phyloP scores from a whole-genome alignment of 2,329 filamentous ascomycete genomes.

The Paraphaeosphaeria minitans region DNA sequence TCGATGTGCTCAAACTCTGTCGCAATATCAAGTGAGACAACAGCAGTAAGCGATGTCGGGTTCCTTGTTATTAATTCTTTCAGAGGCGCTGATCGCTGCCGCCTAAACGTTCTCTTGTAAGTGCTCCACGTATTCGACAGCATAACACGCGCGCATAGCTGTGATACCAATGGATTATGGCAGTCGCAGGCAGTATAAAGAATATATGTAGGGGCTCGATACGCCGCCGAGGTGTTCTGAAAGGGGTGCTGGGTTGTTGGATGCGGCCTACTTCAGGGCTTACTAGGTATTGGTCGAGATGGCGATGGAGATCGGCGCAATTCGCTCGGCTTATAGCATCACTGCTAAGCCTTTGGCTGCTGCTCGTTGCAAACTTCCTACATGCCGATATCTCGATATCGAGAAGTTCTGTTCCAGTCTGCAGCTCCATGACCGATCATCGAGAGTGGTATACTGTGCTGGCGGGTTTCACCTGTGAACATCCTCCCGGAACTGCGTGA shows the following conservation, averaged over 20 bases:
- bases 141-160: not conserved
- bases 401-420: not conserved
- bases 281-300: not conserved
- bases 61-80: not conserved
- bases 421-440: no score
- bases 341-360: not conserved
- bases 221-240: not conserved
- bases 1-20: not conserved
- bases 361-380: not conserved
- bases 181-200: not conserved
- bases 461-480: no score
- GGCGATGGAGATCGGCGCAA: conserved; percentile 7
- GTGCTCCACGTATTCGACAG: conserved; percentile 6
- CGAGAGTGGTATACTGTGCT: no score
- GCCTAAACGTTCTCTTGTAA: conserved; percentile 7
- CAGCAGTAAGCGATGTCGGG: not conserved
- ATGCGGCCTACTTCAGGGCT: not conserved
- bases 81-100: not conserved
- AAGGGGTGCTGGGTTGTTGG: not conserved
- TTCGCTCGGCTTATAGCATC: conserved; percentile 8
- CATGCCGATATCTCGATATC: not conserved
- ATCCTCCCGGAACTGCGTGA: conserved; percentile 11
- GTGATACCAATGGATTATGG: not conserved
- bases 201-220: not conserved
- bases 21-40: not conserved